phyloP scores from a whole-genome alignment of 495 filamentous ascomycete genomes.

The Penicillium maclennaniae region DNA sequence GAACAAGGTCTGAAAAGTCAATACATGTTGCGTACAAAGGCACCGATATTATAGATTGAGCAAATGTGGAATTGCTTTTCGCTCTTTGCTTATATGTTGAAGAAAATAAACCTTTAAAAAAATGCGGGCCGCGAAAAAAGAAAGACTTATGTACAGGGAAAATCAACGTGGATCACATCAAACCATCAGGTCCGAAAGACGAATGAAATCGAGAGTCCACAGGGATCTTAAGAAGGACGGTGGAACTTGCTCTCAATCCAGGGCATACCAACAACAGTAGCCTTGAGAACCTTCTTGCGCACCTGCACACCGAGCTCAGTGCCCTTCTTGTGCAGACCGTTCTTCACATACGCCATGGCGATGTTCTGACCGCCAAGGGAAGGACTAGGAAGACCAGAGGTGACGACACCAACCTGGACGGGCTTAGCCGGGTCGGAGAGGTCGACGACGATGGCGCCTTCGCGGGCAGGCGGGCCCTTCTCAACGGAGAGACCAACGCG shows the following conservation, averaged over 20 bases:
- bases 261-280: slow-evolving; percentile 85
- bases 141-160: slow-evolving; percentile 18
- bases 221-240: slow-evolving; percentile 23
- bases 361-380: slow-evolving; percentile 81
- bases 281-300: slow-evolving; percentile 75
- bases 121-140: slow-evolving; percentile 10
- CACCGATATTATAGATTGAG: not conserved
- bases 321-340: slow-evolving; percentile 78
- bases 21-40: not conserved
- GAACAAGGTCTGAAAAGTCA: no score
- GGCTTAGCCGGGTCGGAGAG: slow-evolving; percentile 51
- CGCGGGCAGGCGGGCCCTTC: slow-evolving; percentile 79
- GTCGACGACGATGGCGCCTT: slow-evolving; percentile 77
- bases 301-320: slow-evolving; percentile 80
- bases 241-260: slow-evolving; percentile 84
- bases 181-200: not conserved
- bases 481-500: slow-evolving; percentile 80
- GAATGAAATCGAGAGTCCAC: not conserved
- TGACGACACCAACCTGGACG: slow-evolving; percentile 60
- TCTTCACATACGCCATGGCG: slow-evolving; percentile 90
- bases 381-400: slow-evolving; percentile 85
- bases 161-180: slow-evolving; percentile 1
- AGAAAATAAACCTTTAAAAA: slow-evolving; percentile 5
- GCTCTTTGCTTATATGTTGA: slow-evolving; percentile 11
- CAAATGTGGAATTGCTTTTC: slow-evolving; percentile 1